phyloP scores from a whole-genome alignment of 805 yeast genomes.

The Wickerhamiella qilinensis region DNA sequence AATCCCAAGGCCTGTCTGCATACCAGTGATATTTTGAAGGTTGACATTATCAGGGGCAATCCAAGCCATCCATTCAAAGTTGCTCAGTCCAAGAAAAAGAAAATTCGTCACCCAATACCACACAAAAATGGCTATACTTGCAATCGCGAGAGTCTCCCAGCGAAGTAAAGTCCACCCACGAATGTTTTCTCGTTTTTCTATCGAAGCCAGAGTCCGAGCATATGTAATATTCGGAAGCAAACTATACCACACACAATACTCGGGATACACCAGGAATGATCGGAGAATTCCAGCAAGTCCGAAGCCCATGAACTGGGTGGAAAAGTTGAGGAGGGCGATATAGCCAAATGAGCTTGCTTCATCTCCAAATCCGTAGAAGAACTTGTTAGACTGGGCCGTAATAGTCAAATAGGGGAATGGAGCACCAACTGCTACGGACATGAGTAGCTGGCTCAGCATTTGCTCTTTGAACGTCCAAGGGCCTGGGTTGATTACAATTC shows the following conservation, averaged over 20 bases:
- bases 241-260: slow-evolving; percentile 29
- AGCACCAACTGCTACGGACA: slow-evolving; percentile 10
- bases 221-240: slow-evolving; percentile 42
- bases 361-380: slow-evolving; percentile 16
- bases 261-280: slow-evolving; percentile 31
- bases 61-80: slow-evolving; percentile 52
- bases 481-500: slow-evolving; percentile 38
- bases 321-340: slow-evolving; percentile 29
- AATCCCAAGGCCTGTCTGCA: slow-evolving; percentile 38
- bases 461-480: slow-evolving; percentile 33
- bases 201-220: slow-evolving; percentile 24
- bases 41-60: slow-evolving; percentile 36
- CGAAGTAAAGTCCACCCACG: slow-evolving; percentile 49
- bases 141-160: slow-evolving; percentile 32
- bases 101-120: slow-evolving; percentile 60
- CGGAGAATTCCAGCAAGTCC: slow-evolving; percentile 40
- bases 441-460: slow-evolving; percentile 31
- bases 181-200: slow-evolving; percentile 20
- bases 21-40: slow-evolving; percentile 49
- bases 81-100: slow-evolving; percentile 43
- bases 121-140: slow-evolving; percentile 28
- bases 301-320: slow-evolving; percentile 39
- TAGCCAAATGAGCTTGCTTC: slow-evolving; percentile 27
- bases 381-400: slow-evolving; percentile 18
- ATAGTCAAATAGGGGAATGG: slow-evolving; percentile 9